Evolutionary conservation across 208 protist genomes (phyloP), one percentile per base, ranked within the genome.

Genomic region (Crithidia acanthocephali): DNA sequence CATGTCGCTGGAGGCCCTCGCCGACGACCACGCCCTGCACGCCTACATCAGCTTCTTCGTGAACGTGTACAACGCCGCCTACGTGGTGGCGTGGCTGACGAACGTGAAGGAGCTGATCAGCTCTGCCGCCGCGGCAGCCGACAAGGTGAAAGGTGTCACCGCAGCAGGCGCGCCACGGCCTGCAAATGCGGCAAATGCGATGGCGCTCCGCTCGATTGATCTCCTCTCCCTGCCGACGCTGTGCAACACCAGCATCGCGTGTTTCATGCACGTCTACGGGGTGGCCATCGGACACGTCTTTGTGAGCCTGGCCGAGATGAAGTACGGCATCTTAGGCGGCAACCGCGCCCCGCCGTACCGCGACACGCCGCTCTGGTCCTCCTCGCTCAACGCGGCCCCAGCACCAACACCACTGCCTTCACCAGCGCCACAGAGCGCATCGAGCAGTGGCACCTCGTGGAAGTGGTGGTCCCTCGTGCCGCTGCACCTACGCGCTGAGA

Each of bases 41-140:
- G 16, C 33, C 28, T 52, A 70, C 62, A 50, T 76, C 45, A 56
- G 37, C 44, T 89, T 70, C 37, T 61, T 74, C 35, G 67, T 84
- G 7, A 95, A 95, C 58, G 45, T 91, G 1, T 95, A 83, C 72
- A 95, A 95, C 68, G 76, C 78, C 35, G 63, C 88, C 22, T 95
- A 91, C 62, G 80, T 91, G 23, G 85, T 86, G 61, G 84, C 89
- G 11, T 94, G 89, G 86, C 56, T 92, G 51, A 61, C 68, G 32
- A 69, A 70, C 23, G 68, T 75, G 48, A 74, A 56, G 57, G 68
- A 71, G 40, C 33, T 74, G 25, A 33, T 63, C n/a, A 62, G 60
- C 47, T 25, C 28, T n/a, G 69, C 63, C 2, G 65, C 30, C 25
- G 22, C 60, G 2, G 55, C 65, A 27, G 25, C 62, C 1, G 45